These are phyloP conservation scores for Clavariopsis aquatica DNA, from an alignment of 495 filamentous ascomycete genomes.

Conservation along the genomic window DNA sequence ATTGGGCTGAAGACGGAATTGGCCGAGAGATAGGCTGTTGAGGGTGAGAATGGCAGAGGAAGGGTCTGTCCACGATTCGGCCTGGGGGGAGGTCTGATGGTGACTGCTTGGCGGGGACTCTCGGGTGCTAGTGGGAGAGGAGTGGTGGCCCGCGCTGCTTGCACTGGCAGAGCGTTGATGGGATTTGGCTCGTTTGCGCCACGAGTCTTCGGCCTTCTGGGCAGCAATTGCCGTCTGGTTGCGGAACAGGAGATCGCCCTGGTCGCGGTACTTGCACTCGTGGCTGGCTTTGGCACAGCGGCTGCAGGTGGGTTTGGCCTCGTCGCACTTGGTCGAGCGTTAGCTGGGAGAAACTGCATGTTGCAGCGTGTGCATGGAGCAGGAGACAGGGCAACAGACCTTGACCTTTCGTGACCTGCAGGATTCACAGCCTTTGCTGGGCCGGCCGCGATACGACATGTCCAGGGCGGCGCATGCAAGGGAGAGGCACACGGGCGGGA, in stretches of 20 bases:
- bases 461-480: background rate
- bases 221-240: constrained; percentile 34
- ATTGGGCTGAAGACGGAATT: constrained; percentile 1
- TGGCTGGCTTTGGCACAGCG: constrained; percentile 23
- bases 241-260: constrained; percentile 30
- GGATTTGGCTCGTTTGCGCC: constrained; percentile 30
- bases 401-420: constrained; percentile 38
- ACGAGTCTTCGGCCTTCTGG: constrained; percentile 31
- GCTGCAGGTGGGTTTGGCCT: constrained; percentile 31
- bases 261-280: constrained; percentile 35
- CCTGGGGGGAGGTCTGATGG: background rate
- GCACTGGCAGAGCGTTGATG: background rate
- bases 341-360: background rate
- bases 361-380: background rate
- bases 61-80: background rate
- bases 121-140: background rate
- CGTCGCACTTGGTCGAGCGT: constrained; percentile 29
- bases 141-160: background rate
- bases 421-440: constrained; percentile 37
- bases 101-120: constrained; percentile 3
- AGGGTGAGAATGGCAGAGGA: constrained; percentile 8
- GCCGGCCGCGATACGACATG: constrained; percentile 38
- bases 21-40: background rate
- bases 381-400: constrained; percentile 16
- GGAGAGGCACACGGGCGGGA: background rate